These are phyloP conservation scores for Populus tremula DNA, from an alignment of 345 rosid genomes.

Conservation along the genomic window DNA sequence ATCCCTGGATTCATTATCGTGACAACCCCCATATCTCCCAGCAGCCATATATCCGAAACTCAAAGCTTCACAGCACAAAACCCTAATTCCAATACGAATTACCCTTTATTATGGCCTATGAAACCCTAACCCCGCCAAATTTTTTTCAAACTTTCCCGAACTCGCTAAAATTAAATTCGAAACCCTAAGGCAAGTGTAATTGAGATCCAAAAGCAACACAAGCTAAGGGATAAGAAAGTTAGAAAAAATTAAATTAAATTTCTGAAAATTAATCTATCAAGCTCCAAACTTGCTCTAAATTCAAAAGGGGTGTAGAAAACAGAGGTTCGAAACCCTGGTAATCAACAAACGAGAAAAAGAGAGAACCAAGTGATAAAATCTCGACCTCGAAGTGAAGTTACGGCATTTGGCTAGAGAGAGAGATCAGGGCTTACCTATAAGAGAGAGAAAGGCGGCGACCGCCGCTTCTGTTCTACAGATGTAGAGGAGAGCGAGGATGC, in stretches of 20 bases:
- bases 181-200: slow-evolving; percentile 15
- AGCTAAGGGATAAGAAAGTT: neutral
- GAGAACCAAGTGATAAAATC: neutral
- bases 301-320: neutral
- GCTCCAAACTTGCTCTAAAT: neutral
- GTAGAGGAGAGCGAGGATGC: neutral
- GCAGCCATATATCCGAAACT: slow-evolving; percentile 57
- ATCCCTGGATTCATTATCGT: slow-evolving; percentile 60
- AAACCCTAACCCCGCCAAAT: slow-evolving; percentile 5
- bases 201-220: slow-evolving; percentile 14
- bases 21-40: slow-evolving; percentile 72
- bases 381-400: neutral
- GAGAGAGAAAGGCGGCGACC: neutral
- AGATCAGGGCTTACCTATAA: slow-evolving; percentile 30
- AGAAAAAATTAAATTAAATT: neutral
- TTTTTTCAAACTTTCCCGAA: neutral
- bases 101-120: neutral
- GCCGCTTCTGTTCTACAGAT: neutral
- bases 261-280: neutral
- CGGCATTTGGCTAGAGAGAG: neutral
- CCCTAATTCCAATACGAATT: slow-evolving; percentile 26
- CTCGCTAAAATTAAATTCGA: neutral
- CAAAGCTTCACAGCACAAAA: slow-evolving; percentile 14
- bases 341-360: neutral
- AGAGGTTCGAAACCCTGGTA: slow-evolving; percentile 11